Evolutionary conservation across 768 basidiomycete species (phyloP).

Genomic region (Multifurca ochricompacta): DNA sequence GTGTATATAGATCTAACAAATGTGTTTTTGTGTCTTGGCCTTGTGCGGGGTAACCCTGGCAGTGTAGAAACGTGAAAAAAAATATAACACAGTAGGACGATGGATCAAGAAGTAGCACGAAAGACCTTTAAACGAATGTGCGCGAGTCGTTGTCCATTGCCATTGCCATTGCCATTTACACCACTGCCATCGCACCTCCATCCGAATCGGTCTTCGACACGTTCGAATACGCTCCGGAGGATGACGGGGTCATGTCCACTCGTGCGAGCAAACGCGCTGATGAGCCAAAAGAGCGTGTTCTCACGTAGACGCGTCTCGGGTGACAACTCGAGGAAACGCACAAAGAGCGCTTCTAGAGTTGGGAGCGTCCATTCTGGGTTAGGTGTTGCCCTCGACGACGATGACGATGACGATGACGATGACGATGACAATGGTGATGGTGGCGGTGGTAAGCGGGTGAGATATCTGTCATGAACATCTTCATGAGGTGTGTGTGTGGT

Average conservation of each 20-base stretch:
- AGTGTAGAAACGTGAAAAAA: background rate
- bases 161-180: constrained; percentile 25
- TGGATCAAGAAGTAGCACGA: background rate
- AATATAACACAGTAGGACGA: no score
- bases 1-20: no score
- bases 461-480: no score
- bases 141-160: constrained; percentile 34
- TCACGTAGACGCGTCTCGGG: constrained; percentile 35
- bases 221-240: constrained; percentile 49
- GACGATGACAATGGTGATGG: no score
- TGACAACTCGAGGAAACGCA: constrained; percentile 55
- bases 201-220: constrained; percentile 43
- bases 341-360: constrained; percentile 50
- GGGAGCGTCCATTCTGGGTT: constrained; percentile 54
- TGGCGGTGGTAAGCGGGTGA: no score
- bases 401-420: no score
- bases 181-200: constrained; percentile 33
- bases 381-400: no score
- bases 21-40: no score
- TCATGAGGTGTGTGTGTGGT: no score
- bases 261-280: constrained; percentile 57
- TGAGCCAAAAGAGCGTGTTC: constrained; percentile 54
- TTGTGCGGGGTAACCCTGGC: no score
- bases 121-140: constrained; percentile 39
- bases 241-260: constrained; percentile 42